Conservation (phyloP, 2,329 filamentous ascomycete genomes). For the Ophiobolus disseminans region DNA sequence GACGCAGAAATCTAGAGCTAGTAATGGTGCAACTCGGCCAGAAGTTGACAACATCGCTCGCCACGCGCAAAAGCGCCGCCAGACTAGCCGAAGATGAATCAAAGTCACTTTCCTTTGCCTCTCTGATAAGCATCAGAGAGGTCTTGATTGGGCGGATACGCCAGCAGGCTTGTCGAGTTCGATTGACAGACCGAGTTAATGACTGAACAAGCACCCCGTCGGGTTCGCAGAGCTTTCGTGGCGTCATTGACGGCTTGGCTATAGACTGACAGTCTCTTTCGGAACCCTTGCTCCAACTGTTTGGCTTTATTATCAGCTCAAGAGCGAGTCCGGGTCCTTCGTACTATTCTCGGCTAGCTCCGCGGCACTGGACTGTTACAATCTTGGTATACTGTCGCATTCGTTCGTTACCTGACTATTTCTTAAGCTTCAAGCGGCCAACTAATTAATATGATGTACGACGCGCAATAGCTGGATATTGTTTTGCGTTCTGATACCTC, state of each 20-base stretch:
- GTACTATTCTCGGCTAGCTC: neutral
- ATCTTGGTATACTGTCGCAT: neutral
- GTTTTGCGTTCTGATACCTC: neutral
- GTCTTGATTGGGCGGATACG: neutral
- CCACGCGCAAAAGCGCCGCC: conserved; percentile 7
- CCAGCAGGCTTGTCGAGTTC: too few relatives aligned
- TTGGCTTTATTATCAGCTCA: neutral
- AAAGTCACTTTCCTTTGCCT: neutral
- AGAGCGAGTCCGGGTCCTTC: neutral
- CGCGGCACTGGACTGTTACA: neutral
- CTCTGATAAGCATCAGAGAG: conserved; percentile 8
- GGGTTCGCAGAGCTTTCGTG: neutral
- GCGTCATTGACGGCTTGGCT: conserved; percentile 5
- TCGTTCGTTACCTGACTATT: neutral
- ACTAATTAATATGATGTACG: neutral
- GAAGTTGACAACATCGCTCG: conserved; percentile 26
- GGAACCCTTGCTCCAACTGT: neutral
- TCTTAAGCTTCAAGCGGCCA: too few relatives aligned
- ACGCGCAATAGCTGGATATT: too few relatives aligned
- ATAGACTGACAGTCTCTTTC: neutral
- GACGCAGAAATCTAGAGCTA: conserved; percentile 4
- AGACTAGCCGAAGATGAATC: conserved; percentile 10
- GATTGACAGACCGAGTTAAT: neutral
- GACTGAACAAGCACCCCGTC: neutral
- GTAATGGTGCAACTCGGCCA: conserved; percentile 27